phyloP scores from a whole-genome alignment of 202 grass and related monocot species.

The Cymbopogon flexuosus region DNA sequence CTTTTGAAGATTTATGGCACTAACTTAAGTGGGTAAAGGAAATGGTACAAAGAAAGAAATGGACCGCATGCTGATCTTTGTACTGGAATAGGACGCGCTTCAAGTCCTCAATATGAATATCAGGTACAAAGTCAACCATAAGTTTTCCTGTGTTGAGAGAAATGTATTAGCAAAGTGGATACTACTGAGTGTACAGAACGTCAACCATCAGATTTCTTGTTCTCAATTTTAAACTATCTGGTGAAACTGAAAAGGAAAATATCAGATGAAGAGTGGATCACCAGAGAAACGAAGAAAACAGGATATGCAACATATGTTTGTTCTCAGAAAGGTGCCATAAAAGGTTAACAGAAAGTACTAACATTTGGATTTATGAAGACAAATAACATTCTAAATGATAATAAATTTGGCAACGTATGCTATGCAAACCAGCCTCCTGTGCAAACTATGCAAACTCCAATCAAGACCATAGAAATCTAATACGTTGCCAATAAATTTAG shows the following conservation, averaged over 20 bases:
- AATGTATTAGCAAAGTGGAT: background rate
- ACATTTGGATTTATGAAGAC: background rate
- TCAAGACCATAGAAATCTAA: too few relatives aligned
- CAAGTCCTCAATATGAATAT: conserved; percentile 73
- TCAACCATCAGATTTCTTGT: background rate
- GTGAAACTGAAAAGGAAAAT: background rate
- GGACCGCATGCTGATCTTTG: conserved; percentile 67
- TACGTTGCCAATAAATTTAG: too few relatives aligned
- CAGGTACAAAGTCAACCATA: conserved; percentile 73
- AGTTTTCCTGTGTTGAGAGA: conserved; percentile 58
- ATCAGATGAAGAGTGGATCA: conserved; percentile 9
- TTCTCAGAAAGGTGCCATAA: background rate
- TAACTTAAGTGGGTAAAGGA: background rate
- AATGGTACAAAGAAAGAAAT: conserved; percentile 28
- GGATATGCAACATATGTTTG: background rate
- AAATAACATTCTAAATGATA: background rate
- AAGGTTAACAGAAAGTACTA: background rate
- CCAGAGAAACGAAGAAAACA: background rate
- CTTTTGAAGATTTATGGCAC: background rate
- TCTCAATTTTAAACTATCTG: conserved; percentile 12
- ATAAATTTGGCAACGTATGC: too few relatives aligned
- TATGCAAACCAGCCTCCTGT: too few relatives aligned
- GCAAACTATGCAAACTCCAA: too few relatives aligned
- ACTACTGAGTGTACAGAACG: background rate
- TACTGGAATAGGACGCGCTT: conserved; percentile 61